Base-by-base conservation (phyloP, 179 eudicot genomes). In the Drosera spatulata region DNA sequence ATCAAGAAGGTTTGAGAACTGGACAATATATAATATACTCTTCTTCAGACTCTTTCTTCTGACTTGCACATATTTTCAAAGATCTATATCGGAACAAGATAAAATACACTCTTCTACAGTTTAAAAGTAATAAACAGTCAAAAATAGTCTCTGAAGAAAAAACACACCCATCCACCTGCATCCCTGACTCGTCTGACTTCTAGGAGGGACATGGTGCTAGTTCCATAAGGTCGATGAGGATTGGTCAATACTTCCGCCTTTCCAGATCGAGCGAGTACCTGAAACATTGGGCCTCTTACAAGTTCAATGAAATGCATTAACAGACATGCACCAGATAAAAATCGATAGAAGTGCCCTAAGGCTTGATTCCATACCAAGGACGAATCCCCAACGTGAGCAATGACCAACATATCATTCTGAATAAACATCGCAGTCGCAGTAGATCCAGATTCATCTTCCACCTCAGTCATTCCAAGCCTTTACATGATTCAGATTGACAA, bases 151-250 rank as follows among this genome's bases (percentile, higher is more conserved):
- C 49, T 59, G 78, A 70, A 67, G 38, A 62, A 59, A 71, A 77
- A 64, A 88, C 97, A 76, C 90, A 93, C 97, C 99, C 99, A 93
- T 79, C 99, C 99, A 84, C 99, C 99, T 75, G 99, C 99, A 80
- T 82, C 95, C 78, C 75, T 79, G 58, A 93, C 80, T 62, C 97
- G 66, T 63, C 72, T 89, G 65, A 93, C 80, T 83, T 93, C 99
- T 67, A 84, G 77, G 57, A 93, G 85, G 42, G 94, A 81, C 55
- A 66, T 74, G 59, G 58, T 77, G 68, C 81, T 89, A 77, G 71
- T 84, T 71, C 99, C 99, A 71, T 86, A 89, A 38, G 97, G 99
- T 62, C 99, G 69, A 68, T 93, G 99, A 42, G 96, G 79, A 75
- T 75, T 78, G 12, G 99, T 93, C 77, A 93, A 56, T 55, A 81